Evolutionary conservation across 1,284 basidiomycete species (phyloP).

Genomic region (Agaricales sp.): DNA sequence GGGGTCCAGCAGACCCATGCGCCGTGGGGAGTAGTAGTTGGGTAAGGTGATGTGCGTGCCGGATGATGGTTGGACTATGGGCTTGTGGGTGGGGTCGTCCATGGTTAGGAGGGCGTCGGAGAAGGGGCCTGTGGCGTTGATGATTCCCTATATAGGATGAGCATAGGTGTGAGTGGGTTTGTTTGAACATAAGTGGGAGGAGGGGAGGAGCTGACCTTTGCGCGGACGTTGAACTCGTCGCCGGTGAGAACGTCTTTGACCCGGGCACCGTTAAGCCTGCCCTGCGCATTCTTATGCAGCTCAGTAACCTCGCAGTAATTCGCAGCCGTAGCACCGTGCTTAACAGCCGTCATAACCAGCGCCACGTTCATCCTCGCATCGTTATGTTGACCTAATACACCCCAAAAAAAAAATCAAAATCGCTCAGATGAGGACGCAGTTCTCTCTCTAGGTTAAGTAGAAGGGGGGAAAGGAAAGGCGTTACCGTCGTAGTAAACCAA

Average conservation of each 20-base stretch:
- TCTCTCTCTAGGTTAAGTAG: too few species aligned
- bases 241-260: conserved; percentile 82
- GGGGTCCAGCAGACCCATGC: conserved; percentile 94
- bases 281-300: conserved; percentile 62
- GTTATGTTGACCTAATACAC: conserved; percentile 80
- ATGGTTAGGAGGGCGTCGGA: conserved; percentile 80
- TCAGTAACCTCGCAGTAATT: conserved; percentile 87
- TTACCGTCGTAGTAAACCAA: conserved; percentile 95
- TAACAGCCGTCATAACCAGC: conserved; percentile 88
- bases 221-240: conserved; percentile 73
- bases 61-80: conserved; percentile 88
- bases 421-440: neutral
- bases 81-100: conserved; percentile 73
- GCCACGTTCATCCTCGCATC: conserved; percentile 98
- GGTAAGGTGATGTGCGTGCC: conserved; percentile 97
- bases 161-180: conserved; percentile 1
- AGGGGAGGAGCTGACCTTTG: conserved; percentile 44
- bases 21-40: conserved; percentile 92
- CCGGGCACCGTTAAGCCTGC: conserved; percentile 68
- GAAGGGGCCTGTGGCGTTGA: conserved; percentile 98
- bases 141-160: conserved; percentile 50
- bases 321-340: conserved; percentile 81
- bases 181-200: neutral
- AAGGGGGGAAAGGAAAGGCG: conserved; percentile 2
- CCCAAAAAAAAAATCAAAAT: conserved; percentile 1